Conservation (phyloP, 1,284 basidiomycete genomes). For the Macrocystidia cucumis region DNA sequence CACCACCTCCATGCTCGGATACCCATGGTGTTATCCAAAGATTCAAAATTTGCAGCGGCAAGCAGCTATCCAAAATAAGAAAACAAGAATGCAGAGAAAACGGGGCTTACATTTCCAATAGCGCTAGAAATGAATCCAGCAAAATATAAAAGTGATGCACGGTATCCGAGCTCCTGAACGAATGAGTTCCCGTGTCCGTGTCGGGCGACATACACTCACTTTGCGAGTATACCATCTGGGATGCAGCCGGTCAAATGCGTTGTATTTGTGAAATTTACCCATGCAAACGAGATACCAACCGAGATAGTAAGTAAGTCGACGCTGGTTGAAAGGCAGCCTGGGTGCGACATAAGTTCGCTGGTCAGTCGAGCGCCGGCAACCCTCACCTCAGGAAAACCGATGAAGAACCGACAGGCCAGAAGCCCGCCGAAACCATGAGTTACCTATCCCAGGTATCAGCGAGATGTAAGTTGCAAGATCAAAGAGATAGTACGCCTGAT, state of each 20-base stretch:
- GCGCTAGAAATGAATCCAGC: constrained; percentile 72
- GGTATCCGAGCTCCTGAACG: constrained; percentile 53
- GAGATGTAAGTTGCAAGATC: background rate
- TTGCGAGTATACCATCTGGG: constrained; percentile 66
- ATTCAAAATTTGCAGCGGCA: constrained; percentile 61
- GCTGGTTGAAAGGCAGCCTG: constrained; percentile 64
- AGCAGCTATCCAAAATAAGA: constrained; percentile 33
- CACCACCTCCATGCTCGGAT: constrained; percentile 70
- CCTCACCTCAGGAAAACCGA: constrained; percentile 61
- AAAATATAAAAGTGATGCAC: constrained; percentile 62
- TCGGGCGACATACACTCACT: constrained; percentile 15
- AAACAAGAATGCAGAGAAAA: background rate
- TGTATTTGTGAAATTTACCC: no score
- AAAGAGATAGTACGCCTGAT: constrained; percentile 40
- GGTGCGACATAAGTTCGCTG: no score
- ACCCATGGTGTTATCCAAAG: constrained; percentile 62
- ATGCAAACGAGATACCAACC: no score
- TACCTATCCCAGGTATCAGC: constrained; percentile 23
- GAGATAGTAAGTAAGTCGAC: constrained; percentile 50
- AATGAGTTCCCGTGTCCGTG: background rate
- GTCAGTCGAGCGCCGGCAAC: no score
- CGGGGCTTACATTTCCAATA: constrained; percentile 53
- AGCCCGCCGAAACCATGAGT: constrained; percentile 50
- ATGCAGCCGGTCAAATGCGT: no score
- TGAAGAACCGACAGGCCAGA: constrained; percentile 49